Base-by-base conservation (phyloP, 2,329 filamentous ascomycete genomes). In the Aspergillus cejpii region DNA sequence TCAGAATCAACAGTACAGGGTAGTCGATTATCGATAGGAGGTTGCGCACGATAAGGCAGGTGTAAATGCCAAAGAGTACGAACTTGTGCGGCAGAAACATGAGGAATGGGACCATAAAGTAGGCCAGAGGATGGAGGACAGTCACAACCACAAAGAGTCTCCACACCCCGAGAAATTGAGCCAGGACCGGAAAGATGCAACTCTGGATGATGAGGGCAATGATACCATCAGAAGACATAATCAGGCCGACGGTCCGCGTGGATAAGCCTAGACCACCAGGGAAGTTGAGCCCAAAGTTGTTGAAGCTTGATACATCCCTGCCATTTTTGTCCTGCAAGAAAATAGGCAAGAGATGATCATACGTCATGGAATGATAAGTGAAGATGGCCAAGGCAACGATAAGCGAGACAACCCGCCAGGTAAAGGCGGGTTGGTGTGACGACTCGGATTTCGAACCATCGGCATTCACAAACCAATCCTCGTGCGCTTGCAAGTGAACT, bases 281-380 rank as follows among this genome's bases (percentile, higher is more conserved):
- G 7, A 79, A 79, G 59, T 77, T 75, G 31, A 85, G 71, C 64
- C 70, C 53, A 67, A 75, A 56, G 42, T 50, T 43, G 21, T 45
- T 33, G 60, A 58, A n/a, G 57, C 46, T 53, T 19, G 58, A 49
- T 15, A 55, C 49, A 1, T 54, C 49, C 19, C 67, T 52, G 5
- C 70, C 62, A 33, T 70, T 65, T 37, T 71, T 61, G 57, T 95
- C 89, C 64, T 96, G 89, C 41, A 95, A 80, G 68, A 95, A 96
- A 48, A 96, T 95, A 6, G 90, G 90, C 43, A 95, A 75, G 1
- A 96, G 77, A 62, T 94, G 87, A 60, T 96, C 91, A 67, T 87
- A 96, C 0, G 85, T 89, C 89, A 96, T 96, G 28, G 85, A 88
- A 68, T 96, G 90, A 63, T 94, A 94, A 3, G 88, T 92, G 70